Percentiles rank a stretch among this genome's conserved stretches.
Evolutionary conservation across 257 asterid species (phyloP).

Genomic region (Haberlea rhodopensis): DNA sequence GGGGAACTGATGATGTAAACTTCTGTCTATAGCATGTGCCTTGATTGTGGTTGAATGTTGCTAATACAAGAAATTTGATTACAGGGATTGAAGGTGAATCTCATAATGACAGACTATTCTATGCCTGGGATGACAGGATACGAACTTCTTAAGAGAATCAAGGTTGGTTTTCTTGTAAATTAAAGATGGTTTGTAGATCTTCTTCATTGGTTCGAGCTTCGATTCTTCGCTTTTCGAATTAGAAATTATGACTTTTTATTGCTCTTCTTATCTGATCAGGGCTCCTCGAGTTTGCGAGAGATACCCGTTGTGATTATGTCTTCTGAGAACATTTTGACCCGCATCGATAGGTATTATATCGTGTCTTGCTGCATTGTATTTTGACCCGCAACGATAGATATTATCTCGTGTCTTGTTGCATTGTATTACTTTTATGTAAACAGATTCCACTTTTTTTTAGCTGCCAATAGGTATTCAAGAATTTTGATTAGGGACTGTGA

Average conservation of each 20-base stretch:
- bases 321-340: conserved; percentile 68
- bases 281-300: conserved; percentile 55
- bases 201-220: no score
- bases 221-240: neutral
- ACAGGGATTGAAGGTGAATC: conserved; percentile 80
- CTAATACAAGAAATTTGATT: conserved; percentile 1
- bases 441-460: no score
- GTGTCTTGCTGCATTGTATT: no score
- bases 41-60: neutral
- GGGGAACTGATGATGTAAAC: no score
- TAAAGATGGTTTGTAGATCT: neutral
- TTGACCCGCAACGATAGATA: no score
- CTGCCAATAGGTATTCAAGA: no score
- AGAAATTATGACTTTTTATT: neutral
- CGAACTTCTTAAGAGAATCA: conserved; percentile 84
- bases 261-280: conserved; percentile 40
- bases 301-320: conserved; percentile 94
- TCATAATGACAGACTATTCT: conserved; percentile 84
- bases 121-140: conserved; percentile 99
- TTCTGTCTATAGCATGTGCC: no score
- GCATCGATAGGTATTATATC: conserved; percentile 65
- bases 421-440: no score
- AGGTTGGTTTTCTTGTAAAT: conserved; percentile 46
- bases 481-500: no score
- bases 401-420: neutral